Evolutionary conservation across 2,329 filamentous ascomycete species (phyloP).

Genomic region (Chrysosporium keratinophilum): DNA sequence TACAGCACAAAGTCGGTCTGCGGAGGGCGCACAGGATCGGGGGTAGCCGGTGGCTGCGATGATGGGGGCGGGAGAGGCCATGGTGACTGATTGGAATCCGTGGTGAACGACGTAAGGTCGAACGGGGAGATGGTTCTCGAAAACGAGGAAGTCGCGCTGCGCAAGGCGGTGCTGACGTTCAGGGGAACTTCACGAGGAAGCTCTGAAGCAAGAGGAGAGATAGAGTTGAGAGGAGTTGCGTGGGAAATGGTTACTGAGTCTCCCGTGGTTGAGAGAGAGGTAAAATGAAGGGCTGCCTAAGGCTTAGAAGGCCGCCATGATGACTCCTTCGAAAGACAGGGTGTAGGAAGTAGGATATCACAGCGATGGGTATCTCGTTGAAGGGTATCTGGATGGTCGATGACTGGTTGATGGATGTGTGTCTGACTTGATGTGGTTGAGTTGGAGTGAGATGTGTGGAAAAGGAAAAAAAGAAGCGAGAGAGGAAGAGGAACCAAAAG

Average conservation of each 20-base stretch:
- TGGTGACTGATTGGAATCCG: conserved; percentile 40
- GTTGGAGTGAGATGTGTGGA: conserved; percentile 4
- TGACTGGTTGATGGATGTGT: too few species aligned
- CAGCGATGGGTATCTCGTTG: too few species aligned
- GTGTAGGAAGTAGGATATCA: too few species aligned
- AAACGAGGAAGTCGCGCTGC: conserved; percentile 35
- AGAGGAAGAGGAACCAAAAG: conserved; percentile 14
- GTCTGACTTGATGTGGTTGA: conserved; percentile 6
- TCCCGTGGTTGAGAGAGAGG: conserved; percentile 28
- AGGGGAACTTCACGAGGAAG: conserved; percentile 37
- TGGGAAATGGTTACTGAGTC: conserved; percentile 33
- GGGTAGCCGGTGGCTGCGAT: conserved; percentile 34
- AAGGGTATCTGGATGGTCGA: too few species aligned
- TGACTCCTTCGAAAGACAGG: neutral
- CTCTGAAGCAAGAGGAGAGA: conserved; percentile 32
- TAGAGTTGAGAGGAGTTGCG: conserved; percentile 21
- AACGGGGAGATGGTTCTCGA: conserved; percentile 28
- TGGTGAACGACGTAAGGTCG: conserved; percentile 40
- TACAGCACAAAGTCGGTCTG: conserved; percentile 8
- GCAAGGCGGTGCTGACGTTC: conserved; percentile 36
- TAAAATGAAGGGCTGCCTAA: conserved; percentile 20
- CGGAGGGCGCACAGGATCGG: conserved; percentile 20
- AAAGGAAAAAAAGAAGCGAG: conserved; percentile 3
- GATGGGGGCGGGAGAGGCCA: conserved; percentile 39
- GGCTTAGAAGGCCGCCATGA: conserved; percentile 35